Evolutionary conservation across 495 filamentous ascomycete species (phyloP).

Genomic region (Copromyces sp.): DNA sequence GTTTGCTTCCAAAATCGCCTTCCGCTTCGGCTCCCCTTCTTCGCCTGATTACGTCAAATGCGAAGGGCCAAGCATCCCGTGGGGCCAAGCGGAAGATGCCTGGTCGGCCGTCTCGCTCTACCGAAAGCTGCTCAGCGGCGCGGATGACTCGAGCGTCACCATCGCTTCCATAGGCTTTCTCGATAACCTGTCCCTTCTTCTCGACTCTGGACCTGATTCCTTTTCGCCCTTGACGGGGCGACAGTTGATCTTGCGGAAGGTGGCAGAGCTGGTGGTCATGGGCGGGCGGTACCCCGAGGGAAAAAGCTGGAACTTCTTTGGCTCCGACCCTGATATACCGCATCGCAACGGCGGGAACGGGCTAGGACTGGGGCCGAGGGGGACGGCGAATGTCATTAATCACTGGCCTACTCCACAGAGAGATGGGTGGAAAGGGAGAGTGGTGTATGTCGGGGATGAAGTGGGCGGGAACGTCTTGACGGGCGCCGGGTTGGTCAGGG

Average conservation of each 20-base stretch:
- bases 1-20: slow-evolving; percentile 4
- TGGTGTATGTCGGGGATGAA: slow-evolving; percentile 29
- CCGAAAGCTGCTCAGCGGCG: slow-evolving; percentile 26
- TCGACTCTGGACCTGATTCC: slow-evolving; percentile 28
- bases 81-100: slow-evolving; percentile 23
- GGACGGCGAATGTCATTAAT: slow-evolving; percentile 29
- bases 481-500: slow-evolving; percentile 21
- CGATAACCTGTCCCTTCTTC: slow-evolving; percentile 32
- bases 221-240: slow-evolving; percentile 24
- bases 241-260: slow-evolving; percentile 29
- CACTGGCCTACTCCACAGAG: background rate
- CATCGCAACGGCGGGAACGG: background rate
- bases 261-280: slow-evolving; percentile 37
- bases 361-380: background rate
- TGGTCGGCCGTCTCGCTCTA: slow-evolving; percentile 31
- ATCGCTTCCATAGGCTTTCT: slow-evolving; percentile 36
- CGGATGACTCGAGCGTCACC: slow-evolving; percentile 28
- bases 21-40: background rate
- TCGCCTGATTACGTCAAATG: slow-evolving; percentile 9
- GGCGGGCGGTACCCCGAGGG: slow-evolving; percentile 37
- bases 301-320: slow-evolving; percentile 34
- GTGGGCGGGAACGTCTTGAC: slow-evolving; percentile 26
- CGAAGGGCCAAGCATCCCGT: slow-evolving; percentile 29
- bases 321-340: slow-evolving; percentile 15
- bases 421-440: slow-evolving; percentile 21